A percentile compares a stretch with the other conserved stretches of the same genome.
Evolutionary conservation across 441 rosid species (phyloP).

Genomic region (Mallotus japonicus): DNA sequence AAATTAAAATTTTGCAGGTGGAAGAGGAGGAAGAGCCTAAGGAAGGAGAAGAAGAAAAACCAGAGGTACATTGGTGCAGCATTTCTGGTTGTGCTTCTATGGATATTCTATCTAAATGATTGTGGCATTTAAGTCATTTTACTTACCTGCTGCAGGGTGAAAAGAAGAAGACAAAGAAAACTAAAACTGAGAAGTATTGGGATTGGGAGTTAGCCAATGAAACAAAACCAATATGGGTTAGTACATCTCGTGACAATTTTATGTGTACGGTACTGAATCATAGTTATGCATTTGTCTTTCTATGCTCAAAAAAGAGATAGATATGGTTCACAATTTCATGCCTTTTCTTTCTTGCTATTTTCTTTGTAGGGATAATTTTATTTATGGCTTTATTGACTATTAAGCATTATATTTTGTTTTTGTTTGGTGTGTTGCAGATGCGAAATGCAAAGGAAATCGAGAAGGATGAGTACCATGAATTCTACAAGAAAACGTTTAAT

Average conservation of each 20-base stretch:
- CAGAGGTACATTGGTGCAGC: constrained; percentile 51
- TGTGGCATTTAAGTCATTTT: constrained; percentile 16
- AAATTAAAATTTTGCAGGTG: constrained; percentile 46
- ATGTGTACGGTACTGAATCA: not conserved
- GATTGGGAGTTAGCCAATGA: constrained; percentile 96
- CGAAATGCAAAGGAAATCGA: constrained; percentile 77
- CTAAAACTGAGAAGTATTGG: constrained; percentile 96
- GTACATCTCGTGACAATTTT: constrained; percentile 19
- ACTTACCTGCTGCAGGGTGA: constrained; percentile 49
- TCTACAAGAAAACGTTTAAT: constrained; percentile 88
- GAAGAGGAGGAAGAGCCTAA: constrained; percentile 83
- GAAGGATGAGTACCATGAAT: constrained; percentile 80
- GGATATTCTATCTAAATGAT: not conserved
- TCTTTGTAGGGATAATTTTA: not conserved
- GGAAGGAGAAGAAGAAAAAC: constrained; percentile 74
- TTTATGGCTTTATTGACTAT: not conserved
- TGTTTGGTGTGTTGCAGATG: constrained; percentile 49
- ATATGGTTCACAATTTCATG: not conserved
- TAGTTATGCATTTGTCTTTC: not conserved
- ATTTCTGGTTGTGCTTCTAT: not conserved
- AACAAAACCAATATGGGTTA: constrained; percentile 95
- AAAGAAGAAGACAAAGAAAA: constrained; percentile 71
- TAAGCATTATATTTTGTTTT: constrained; percentile 5
- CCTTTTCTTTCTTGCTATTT: not conserved
- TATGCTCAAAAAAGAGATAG: not conserved